Evolutionary conservation across 2,329 filamentous ascomycete genomes (phyloP).

Genomic region (Claviceps spartinae): DNA sequence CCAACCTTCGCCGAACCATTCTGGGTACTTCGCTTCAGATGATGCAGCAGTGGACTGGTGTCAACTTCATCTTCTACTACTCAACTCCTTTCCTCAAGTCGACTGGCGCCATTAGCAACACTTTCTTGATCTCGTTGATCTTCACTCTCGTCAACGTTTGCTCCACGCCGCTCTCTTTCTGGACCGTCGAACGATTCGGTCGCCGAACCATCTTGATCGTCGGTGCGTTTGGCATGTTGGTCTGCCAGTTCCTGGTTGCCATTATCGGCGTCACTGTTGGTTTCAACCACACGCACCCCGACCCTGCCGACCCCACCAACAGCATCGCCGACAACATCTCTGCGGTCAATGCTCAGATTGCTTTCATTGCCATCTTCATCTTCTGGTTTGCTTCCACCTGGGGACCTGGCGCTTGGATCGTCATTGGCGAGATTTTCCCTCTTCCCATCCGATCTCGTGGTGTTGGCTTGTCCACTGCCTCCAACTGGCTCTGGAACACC

Average conservation of each 20-base stretch:
- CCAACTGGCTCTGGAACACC: conserved; percentile 88
- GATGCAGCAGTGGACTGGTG: conserved; percentile 76
- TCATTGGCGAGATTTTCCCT: conserved; percentile 85
- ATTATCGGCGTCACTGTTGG: conserved; percentile 56
- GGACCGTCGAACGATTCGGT: conserved; percentile 67
- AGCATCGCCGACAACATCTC: conserved; percentile 37
- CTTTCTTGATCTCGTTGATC: conserved; percentile 73
- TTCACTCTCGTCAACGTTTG: conserved; percentile 79
- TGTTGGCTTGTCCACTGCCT: conserved; percentile 74
- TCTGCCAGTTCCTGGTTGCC: conserved; percentile 78
- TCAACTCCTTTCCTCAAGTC: conserved; percentile 74
- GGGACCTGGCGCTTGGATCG: conserved; percentile 69
- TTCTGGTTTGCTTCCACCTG: conserved; percentile 85
- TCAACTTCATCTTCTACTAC: conserved; percentile 90
- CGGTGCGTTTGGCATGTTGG: conserved; percentile 68
- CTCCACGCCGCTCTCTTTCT: conserved; percentile 82
- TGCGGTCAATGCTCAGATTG: conserved; percentile 58
- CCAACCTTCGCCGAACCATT: conserved; percentile 57
- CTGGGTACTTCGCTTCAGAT: conserved; percentile 63
- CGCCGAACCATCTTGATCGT: conserved; percentile 67
- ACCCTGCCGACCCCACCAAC: conserved; percentile 26
- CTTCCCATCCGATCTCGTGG: conserved; percentile 79
- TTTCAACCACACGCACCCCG: conserved; percentile 32
- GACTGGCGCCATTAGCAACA: conserved; percentile 60
- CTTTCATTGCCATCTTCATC: conserved; percentile 86